Evolutionary conservation across 2,329 filamentous ascomycete genomes (phyloP).

Genomic region (Verticillium dahliae): DNA sequence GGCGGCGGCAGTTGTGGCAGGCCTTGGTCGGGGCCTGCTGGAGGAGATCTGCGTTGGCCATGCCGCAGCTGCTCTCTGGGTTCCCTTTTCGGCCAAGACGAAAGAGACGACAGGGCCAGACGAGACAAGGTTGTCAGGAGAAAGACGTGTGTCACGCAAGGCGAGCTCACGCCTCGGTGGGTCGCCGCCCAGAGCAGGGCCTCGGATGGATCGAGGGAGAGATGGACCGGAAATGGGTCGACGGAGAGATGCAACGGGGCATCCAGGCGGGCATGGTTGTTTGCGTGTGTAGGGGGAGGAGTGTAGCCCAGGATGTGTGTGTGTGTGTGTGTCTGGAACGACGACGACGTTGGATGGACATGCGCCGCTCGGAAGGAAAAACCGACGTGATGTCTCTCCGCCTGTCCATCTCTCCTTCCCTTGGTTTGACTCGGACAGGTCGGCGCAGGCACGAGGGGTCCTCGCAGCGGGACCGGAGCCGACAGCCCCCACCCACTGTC

Average conservation of each 20-base stretch:
- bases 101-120: background rate
- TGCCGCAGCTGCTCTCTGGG: background rate
- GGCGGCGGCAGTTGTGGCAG: slow-evolving; percentile 49
- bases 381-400: background rate
- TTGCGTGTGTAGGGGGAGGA: background rate
- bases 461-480: background rate
- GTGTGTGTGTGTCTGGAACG: too few species aligned
- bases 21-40: slow-evolving; percentile 9
- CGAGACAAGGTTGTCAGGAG: background rate
- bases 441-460: background rate
- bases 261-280: slow-evolving; percentile 9
- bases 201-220: slow-evolving; percentile 6
- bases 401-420: background rate
- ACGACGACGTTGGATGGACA: too few species aligned
- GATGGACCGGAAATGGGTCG: slow-evolving; percentile 8
- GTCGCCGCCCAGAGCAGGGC: background rate
- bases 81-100: background rate
- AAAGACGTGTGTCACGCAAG: background rate
- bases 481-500: background rate
- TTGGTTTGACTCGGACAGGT: background rate
- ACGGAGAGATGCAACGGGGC: slow-evolving; percentile 5
- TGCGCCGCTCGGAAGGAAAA: too few species aligned
- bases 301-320: background rate
- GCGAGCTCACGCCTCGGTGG: background rate
- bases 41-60: background rate